Evolutionary conservation across 495 filamentous ascomycete species (phyloP).

Genomic region (Daldinia loculata): DNA sequence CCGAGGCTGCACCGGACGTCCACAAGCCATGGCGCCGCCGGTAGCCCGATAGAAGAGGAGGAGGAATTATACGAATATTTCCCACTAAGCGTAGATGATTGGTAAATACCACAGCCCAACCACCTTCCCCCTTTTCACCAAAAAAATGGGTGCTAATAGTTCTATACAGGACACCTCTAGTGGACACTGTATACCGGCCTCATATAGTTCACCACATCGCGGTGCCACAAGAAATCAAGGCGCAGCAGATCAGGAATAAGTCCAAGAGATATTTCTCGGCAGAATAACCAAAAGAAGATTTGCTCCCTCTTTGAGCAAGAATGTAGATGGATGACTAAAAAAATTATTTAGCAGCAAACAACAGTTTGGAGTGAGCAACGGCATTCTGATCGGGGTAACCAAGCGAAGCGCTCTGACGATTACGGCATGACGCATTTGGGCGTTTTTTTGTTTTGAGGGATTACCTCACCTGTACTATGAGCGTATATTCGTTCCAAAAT

Average conservation of each 20-base stretch:
- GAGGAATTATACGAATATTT: constrained; percentile 93
- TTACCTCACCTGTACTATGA: constrained; percentile 5
- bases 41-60: constrained; percentile 73
- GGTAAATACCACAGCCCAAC: constrained; percentile 54
- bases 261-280: constrained; percentile 85
- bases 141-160: neutral
- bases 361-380: neutral
- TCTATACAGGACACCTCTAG: constrained; percentile 72
- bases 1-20: constrained; percentile 51
- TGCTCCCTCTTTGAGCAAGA: neutral
- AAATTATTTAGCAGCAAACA: constrained; percentile 13
- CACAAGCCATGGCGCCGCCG: constrained; percentile 39
- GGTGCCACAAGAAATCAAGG: constrained; percentile 77
- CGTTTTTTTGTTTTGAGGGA: constrained; percentile 6
- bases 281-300: constrained; percentile 49
- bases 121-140: neutral
- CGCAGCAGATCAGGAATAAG: constrained; percentile 71
- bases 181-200: constrained; percentile 91
- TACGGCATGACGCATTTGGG: constrained; percentile 5
- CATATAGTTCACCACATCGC: constrained; percentile 92
- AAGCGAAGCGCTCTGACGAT: neutral
- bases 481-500: constrained; percentile 4
- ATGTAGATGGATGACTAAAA: neutral
- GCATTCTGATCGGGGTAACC: constrained; percentile 1
- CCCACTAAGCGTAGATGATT: constrained; percentile 86